These are phyloP conservation scores for Leccinum sublutescens DNA, from an alignment of 768 basidiomycete species.

Conservation along the genomic window DNA sequence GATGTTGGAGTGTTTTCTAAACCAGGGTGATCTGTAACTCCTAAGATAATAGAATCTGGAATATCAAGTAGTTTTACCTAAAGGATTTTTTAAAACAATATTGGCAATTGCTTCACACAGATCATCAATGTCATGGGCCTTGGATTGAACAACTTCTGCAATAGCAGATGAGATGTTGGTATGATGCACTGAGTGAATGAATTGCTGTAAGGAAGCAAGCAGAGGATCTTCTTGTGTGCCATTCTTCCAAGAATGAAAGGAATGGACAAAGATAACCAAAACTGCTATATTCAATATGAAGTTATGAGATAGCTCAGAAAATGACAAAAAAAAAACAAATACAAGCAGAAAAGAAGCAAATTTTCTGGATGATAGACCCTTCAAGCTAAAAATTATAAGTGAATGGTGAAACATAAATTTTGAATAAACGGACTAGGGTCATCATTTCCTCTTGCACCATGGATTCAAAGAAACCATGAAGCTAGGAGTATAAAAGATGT, in stretches of 20 bases:
- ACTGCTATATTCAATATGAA: background rate
- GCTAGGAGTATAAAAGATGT: no score
- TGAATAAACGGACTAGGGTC: no score
- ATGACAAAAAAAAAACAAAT: no score
- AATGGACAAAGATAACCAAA: background rate
- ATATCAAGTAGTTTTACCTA: background rate
- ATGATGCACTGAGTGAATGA: background rate
- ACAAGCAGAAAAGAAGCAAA: no score
- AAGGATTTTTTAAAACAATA: background rate
- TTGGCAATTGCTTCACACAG: background rate
- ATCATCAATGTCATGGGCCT: background rate
- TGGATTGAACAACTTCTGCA: background rate
- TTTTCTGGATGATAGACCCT: no score
- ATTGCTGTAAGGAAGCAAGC: background rate
- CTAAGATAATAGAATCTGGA: fast-evolving
- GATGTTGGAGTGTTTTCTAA: no score
- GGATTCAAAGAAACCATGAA: no score
- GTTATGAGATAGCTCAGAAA: no score
- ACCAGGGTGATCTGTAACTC: no score
- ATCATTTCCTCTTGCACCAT: no score
- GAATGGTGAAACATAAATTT: no score
- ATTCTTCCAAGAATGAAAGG: background rate
- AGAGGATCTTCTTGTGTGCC: background rate
- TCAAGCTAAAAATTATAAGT: no score
- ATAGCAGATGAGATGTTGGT: background rate